phyloP scores from a whole-genome alignment of 495 filamentous ascomycete genomes.

The Talaromyces adpressus region DNA sequence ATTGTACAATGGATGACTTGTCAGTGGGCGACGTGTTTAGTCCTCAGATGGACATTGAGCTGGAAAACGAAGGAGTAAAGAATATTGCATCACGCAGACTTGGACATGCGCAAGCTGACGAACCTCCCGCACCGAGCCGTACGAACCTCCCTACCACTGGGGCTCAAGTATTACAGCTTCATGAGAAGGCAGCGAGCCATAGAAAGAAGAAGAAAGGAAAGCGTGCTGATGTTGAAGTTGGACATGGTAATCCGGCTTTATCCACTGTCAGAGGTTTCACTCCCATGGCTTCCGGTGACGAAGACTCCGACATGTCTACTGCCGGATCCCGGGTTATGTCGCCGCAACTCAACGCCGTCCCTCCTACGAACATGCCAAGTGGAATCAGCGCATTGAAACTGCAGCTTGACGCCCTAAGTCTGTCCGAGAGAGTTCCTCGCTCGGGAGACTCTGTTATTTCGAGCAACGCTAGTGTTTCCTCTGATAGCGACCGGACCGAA shows the following conservation, averaged over 20 bases:
- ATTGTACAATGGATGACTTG: constrained; percentile 24
- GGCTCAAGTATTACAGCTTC: constrained; percentile 19
- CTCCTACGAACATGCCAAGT: constrained; percentile 36
- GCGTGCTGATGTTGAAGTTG: constrained; percentile 32
- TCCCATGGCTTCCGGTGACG: constrained; percentile 76
- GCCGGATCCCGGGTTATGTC: constrained; percentile 40
- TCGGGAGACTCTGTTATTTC: constrained; percentile 36
- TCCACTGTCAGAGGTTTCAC: constrained; percentile 77
- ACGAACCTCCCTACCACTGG: constrained; percentile 16
- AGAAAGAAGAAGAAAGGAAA: constrained; percentile 48
- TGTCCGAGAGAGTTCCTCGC: constrained; percentile 28
- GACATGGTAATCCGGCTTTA: constrained; percentile 46
- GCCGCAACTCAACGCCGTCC: constrained; percentile 17
- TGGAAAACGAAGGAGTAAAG: constrained; percentile 14
- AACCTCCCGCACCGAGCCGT: constrained; percentile 5
- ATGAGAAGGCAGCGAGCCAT: constrained; percentile 25
- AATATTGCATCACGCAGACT: background rate
- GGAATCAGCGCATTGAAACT: constrained; percentile 75
- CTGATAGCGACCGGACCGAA: constrained; percentile 49
- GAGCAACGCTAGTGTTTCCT: constrained; percentile 50
- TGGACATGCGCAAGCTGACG: background rate
- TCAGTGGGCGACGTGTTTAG: constrained; percentile 41
- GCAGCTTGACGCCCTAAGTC: constrained; percentile 63
- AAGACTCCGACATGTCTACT: constrained; percentile 69
- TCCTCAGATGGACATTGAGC: constrained; percentile 29